These are phyloP conservation scores for Hypsizygus ulmarius DNA, from an alignment of 1,284 basidiomycete genomes.

Conservation along the genomic window DNA sequence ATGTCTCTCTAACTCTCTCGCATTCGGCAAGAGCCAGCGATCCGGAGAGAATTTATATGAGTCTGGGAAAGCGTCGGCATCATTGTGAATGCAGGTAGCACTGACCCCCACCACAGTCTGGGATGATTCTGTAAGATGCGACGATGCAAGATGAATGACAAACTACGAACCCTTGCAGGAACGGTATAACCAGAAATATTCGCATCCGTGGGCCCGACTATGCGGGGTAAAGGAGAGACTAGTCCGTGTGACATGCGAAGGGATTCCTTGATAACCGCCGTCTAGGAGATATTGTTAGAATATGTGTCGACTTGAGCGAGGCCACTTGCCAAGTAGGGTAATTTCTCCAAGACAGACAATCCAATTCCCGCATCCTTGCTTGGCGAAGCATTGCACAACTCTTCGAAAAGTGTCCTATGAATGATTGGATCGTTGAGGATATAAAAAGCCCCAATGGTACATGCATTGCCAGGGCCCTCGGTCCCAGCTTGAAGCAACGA, in stretches of 20 bases:
- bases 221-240: slow-evolving; percentile 31
- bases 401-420: slow-evolving; percentile 20
- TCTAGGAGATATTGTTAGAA: slow-evolving; percentile 18
- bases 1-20: slow-evolving; percentile 26
- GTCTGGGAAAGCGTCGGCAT: slow-evolving; percentile 27
- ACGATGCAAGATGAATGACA: neutral
- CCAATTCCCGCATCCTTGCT: slow-evolving; percentile 18
- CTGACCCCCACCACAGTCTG: slow-evolving; percentile 30
- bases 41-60: slow-evolving; percentile 38
- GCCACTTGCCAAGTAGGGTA: slow-evolving; percentile 30
- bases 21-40: slow-evolving; percentile 31
- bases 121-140: slow-evolving; percentile 3
- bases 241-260: slow-evolving; percentile 32
- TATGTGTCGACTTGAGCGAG: neutral
- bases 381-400: slow-evolving; percentile 29
- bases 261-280: slow-evolving; percentile 33
- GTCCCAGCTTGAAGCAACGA: slow-evolving; percentile 30
- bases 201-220: slow-evolving; percentile 26
- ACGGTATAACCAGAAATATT: slow-evolving; percentile 26
- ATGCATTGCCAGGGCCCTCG: slow-evolving; percentile 30
- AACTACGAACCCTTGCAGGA: slow-evolving; percentile 29
- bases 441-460: slow-evolving; percentile 22
- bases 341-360: slow-evolving; percentile 27
- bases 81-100: slow-evolving; percentile 28
- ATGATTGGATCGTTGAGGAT: slow-evolving; percentile 13